Evolutionary conservation across 2,329 filamentous ascomycete genomes (phyloP).

Genomic region (Nigrospora sphaerica): DNA sequence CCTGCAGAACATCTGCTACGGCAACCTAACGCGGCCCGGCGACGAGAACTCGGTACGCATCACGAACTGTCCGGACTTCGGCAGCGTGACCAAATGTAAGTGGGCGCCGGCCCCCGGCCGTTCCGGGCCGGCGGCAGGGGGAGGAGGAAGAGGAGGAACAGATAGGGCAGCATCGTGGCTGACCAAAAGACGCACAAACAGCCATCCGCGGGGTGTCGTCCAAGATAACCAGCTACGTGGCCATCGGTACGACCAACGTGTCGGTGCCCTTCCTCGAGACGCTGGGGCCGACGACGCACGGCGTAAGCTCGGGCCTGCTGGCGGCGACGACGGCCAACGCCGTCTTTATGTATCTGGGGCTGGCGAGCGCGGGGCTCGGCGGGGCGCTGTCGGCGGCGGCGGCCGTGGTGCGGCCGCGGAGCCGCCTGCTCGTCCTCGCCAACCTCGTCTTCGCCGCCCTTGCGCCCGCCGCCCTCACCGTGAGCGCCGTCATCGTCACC

Average conservation of each 20-base stretch:
- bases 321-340: neutral
- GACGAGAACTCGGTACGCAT: slow-evolving; percentile 1
- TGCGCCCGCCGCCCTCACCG: neutral
- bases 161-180: neutral
- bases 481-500: neutral
- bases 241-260: slow-evolving; percentile 1
- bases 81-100: neutral
- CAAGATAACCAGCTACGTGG: neutral
- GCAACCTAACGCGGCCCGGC: neutral
- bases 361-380: neutral
- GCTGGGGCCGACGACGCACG: neutral
- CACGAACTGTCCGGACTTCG: neutral
- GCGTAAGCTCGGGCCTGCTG: neutral
- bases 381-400: neutral
- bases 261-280: neutral
- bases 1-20: neutral
- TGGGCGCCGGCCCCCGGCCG: neutral
- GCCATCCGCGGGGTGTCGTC: neutral
- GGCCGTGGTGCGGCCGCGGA: neutral
- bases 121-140: neutral
- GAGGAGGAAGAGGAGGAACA: neutral
- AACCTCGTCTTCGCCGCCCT: neutral
- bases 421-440: neutral
- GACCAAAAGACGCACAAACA: neutral
- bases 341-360: neutral